phyloP scores from a whole-genome alignment of 169 alveolate genomes.

The Eimeria tenella region DNA sequence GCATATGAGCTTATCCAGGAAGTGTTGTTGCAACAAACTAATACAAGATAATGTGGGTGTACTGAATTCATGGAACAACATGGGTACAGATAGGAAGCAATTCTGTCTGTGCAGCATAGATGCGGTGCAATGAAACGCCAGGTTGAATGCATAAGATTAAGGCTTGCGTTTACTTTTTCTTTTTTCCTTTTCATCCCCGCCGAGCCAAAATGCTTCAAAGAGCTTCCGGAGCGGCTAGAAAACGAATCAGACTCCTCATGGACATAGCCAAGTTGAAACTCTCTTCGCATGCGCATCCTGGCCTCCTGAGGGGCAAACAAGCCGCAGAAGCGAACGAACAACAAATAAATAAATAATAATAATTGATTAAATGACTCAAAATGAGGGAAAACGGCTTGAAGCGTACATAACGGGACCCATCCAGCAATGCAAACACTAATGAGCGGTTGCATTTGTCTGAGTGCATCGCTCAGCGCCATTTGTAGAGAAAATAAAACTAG shows the following conservation, averaged over 20 bases:
- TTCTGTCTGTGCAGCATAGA: too few species aligned
- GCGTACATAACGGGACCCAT: background rate
- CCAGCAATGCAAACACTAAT: too few species aligned
- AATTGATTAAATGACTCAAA: background rate
- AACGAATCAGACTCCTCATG: constrained; percentile 23
- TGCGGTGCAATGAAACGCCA: too few species aligned
- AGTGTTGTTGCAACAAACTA: too few species aligned
- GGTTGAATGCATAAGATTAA: too few species aligned
- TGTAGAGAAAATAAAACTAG: background rate
- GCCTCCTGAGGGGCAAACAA: constrained; percentile 17
- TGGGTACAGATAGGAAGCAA: too few species aligned
- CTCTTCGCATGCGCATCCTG: constrained; percentile 46
- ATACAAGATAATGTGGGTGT: too few species aligned
- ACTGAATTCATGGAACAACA: too few species aligned
- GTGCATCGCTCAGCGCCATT: too few species aligned
- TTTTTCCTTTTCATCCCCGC: constrained; percentile 25
- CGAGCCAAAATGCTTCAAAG: background rate
- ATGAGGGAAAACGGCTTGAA: background rate
- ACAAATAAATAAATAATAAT: too few species aligned
- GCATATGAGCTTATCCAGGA: background rate
- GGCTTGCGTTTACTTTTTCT: background rate
- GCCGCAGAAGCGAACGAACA: too few species aligned
- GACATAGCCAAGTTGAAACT: constrained; percentile 41
- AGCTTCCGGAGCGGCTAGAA: background rate
- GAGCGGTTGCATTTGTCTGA: too few species aligned